phyloP scores from a whole-genome alignment of 495 filamentous ascomycete species.

The Podospora didyma region DNA sequence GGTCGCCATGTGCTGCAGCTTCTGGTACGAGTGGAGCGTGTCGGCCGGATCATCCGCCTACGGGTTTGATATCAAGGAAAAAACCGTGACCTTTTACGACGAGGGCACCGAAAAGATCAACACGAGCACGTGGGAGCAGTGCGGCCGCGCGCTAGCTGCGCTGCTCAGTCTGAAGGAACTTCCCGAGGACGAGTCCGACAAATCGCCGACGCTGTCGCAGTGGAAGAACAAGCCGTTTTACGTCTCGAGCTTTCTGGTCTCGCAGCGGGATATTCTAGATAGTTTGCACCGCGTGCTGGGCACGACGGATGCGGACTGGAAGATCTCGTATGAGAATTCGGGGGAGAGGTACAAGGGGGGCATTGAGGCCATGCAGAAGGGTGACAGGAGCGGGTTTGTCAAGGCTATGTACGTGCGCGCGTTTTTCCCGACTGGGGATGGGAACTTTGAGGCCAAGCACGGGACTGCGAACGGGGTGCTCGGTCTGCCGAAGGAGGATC shows the following conservation, averaged over 20 bases:
- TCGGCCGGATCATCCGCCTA: slow-evolving; percentile 21
- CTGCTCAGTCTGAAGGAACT: slow-evolving; percentile 35
- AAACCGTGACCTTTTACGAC: slow-evolving; percentile 31
- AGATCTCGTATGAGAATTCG: slow-evolving; percentile 38
- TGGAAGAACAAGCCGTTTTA: slow-evolving; percentile 38
- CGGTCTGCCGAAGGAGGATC: slow-evolving; percentile 53
- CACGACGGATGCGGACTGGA: slow-evolving; percentile 54
- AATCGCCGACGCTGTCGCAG: slow-evolving; percentile 22
- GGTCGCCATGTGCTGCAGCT: slow-evolving; percentile 38
- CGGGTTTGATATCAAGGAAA: slow-evolving; percentile 30
- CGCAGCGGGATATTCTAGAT: slow-evolving; percentile 46
- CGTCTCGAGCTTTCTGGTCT: slow-evolving; percentile 39
- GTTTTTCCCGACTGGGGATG: slow-evolving; percentile 47
- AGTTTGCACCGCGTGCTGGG: slow-evolving; percentile 49
- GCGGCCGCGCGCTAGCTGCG: slow-evolving; percentile 37
- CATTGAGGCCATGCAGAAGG: slow-evolving; percentile 34
- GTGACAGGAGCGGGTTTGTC: slow-evolving; percentile 43
- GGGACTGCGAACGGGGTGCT: slow-evolving; percentile 48
- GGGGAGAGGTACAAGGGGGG: slow-evolving; percentile 43
- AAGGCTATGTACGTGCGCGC: slow-evolving; percentile 48
- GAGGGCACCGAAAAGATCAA: slow-evolving; percentile 30
- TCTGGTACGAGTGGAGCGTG: slow-evolving; percentile 48
- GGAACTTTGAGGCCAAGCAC: slow-evolving; percentile 34
- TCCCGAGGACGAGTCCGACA: slow-evolving; percentile 41
- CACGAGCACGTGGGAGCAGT: slow-evolving; percentile 38